phyloP scores from a whole-genome alignment of 139 green algal genomes.

The Pseudopediastrum boryanum region DNA sequence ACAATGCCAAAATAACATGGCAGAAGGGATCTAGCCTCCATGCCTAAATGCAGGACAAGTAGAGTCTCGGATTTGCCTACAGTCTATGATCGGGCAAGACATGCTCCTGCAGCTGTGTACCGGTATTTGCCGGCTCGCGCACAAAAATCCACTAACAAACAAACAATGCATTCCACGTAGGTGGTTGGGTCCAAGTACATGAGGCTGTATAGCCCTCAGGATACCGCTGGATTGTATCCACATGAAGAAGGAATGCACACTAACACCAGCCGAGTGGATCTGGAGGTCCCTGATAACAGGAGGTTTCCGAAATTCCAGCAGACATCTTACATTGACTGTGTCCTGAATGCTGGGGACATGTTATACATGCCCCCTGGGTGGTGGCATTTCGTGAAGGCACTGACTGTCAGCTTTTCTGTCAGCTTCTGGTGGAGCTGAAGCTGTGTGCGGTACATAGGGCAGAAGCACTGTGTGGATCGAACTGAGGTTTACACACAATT shows the following conservation, averaged over 20 bases:
- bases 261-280: constrained; percentile 69
- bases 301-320: constrained; percentile 54
- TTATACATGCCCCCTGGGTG: constrained; percentile 89
- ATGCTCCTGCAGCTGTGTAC: too few relatives aligned
- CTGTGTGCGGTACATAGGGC: background rate
- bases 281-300: constrained; percentile 41
- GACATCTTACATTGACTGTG: constrained; percentile 63
- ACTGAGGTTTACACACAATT: too few relatives aligned
- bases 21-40: too few relatives aligned
- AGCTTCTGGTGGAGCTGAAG: constrained; percentile 90
- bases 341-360: constrained; percentile 81
- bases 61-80: too few relatives aligned
- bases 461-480: background rate
- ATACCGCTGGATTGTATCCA: constrained; percentile 63
- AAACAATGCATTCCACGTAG: too few relatives aligned
- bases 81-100: too few relatives aligned
- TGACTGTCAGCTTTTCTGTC: constrained; percentile 80
- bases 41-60: too few relatives aligned
- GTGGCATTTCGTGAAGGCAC: constrained; percentile 91
- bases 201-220: constrained; percentile 76
- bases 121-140: too few relatives aligned
- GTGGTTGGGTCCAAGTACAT: constrained; percentile 94
- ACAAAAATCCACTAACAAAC: too few relatives aligned
- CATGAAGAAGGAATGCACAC: constrained; percentile 46
- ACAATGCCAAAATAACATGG: too few relatives aligned